phyloP scores from a whole-genome alignment of 768 basidiomycete genomes.

The Zangia roseola region DNA sequence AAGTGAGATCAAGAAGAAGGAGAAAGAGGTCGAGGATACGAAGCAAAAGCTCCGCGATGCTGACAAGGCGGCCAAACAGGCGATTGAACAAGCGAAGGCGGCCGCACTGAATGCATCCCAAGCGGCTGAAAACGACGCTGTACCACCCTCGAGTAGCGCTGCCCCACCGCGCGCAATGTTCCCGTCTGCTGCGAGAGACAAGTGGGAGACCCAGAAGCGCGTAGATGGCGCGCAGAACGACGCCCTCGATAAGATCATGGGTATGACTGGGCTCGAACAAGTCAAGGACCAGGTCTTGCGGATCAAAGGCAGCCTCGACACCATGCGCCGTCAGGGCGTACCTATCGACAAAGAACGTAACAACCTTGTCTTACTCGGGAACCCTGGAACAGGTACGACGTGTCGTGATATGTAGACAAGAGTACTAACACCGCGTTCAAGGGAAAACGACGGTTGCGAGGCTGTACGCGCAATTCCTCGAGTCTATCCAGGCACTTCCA shows the following conservation, averaged over 20 bases:
- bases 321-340: conserved; percentile 49
- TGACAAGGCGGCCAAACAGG: conserved; percentile 12
- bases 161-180: conserved; percentile 12
- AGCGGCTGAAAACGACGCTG: neutral
- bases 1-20: conserved; percentile 39
- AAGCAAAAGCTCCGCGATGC: conserved; percentile 17
- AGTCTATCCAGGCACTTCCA: conserved; percentile 54
- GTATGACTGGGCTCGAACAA: conserved; percentile 64
- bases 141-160: conserved; percentile 1
- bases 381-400: conserved; percentile 67
- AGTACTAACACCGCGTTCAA: conserved; percentile 19
- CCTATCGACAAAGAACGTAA: conserved; percentile 56
- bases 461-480: conserved; percentile 61
- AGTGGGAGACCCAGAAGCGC: conserved; percentile 60
- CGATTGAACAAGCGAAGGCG: conserved; percentile 1
- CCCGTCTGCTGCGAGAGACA: conserved; percentile 39
- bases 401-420: neutral
- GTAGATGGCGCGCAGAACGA: conserved; percentile 50
- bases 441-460: conserved; percentile 73
- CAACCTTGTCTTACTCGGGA: conserved; percentile 63
- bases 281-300: conserved; percentile 60
- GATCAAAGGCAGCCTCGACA: conserved; percentile 60
- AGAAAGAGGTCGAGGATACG: conserved; percentile 43
- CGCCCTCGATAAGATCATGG: conserved; percentile 67
- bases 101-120: conserved; percentile 1